These are phyloP conservation scores for Phytophthora pini DNA, from an alignment of 352 stramenopile species.

Conservation along the genomic window DNA sequence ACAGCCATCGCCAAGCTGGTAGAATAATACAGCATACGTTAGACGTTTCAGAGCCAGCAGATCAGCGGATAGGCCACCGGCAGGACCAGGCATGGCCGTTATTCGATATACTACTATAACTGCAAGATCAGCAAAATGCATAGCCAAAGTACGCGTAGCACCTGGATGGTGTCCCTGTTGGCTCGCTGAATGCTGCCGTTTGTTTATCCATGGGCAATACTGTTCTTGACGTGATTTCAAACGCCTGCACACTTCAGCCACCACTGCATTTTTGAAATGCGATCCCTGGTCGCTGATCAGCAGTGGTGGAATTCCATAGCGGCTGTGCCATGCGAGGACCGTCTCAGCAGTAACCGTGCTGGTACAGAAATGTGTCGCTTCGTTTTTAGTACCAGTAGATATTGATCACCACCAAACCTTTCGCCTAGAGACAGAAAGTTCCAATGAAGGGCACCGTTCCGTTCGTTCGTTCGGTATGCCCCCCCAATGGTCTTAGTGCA, in stretches of 20 bases:
- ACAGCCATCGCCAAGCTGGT: background rate
- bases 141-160: conserved; percentile 17
- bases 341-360: conserved; percentile 22
- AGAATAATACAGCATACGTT: background rate
- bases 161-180: conserved; percentile 39
- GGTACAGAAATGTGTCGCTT: conserved; percentile 16
- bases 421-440: conserved; percentile 15
- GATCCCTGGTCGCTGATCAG: conserved; percentile 33
- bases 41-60: background rate
- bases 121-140: too few relatives aligned
- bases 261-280: conserved; percentile 42
- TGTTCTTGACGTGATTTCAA: conserved; percentile 25
- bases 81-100: too few relatives aligned
- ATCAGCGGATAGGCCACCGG: too few relatives aligned
- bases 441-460: conserved; percentile 19
- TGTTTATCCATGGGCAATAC: conserved; percentile 41
- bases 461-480: conserved; percentile 18
- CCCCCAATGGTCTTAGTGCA: conserved; percentile 14
- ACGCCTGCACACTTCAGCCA: conserved; percentile 18
- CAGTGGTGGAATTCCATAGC: conserved; percentile 24
- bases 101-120: too few relatives aligned
- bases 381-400: conserved; percentile 21
- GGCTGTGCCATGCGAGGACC: conserved; percentile 27
- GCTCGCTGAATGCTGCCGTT: conserved; percentile 40
- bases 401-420: conserved; percentile 15